phyloP scores from a whole-genome alignment of 371 early-diverging fungal species.

The Lichtheimia hyalospora region DNA sequence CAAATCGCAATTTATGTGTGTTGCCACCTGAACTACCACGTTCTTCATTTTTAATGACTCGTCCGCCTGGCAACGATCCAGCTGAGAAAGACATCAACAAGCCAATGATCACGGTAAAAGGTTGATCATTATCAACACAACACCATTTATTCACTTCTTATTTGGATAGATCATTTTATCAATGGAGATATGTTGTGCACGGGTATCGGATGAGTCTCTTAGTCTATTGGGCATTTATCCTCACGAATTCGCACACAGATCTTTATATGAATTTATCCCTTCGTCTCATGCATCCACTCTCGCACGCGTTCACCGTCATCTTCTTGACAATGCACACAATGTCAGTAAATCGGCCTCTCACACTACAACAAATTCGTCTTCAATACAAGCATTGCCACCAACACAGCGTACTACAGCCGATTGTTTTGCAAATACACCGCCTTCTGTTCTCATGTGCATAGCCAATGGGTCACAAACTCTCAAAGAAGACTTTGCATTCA shows the following conservation, averaged over 20 bases:
- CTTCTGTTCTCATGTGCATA: constrained; percentile 18
- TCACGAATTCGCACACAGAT: constrained; percentile 57
- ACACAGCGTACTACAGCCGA: constrained; percentile 50
- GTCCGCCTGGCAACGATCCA: neutral
- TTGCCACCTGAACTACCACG: neutral
- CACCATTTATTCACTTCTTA: too few species aligned
- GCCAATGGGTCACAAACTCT: constrained; percentile 27
- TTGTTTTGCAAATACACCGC: constrained; percentile 34
- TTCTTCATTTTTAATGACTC: constrained; percentile 7
- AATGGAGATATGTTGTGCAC: constrained; percentile 58
- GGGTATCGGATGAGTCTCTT: constrained; percentile 55
- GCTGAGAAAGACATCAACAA: constrained; percentile 4
- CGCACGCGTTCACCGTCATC: constrained; percentile 36
- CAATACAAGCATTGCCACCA: constrained; percentile 27
- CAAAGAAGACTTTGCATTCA: constrained; percentile 45
- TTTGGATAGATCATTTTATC: constrained; percentile 33
- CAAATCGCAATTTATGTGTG: neutral
- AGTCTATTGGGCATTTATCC: constrained; percentile 61
- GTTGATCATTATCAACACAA: too few species aligned
- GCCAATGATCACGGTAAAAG: constrained; percentile 9
- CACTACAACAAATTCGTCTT: neutral
- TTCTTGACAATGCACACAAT: constrained; percentile 43
- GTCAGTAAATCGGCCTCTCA: neutral
- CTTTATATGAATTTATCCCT: constrained; percentile 55
- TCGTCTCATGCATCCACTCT: constrained; percentile 47